Conservation (phyloP, 805 yeast genomes). For the Candida insectalens region DNA sequence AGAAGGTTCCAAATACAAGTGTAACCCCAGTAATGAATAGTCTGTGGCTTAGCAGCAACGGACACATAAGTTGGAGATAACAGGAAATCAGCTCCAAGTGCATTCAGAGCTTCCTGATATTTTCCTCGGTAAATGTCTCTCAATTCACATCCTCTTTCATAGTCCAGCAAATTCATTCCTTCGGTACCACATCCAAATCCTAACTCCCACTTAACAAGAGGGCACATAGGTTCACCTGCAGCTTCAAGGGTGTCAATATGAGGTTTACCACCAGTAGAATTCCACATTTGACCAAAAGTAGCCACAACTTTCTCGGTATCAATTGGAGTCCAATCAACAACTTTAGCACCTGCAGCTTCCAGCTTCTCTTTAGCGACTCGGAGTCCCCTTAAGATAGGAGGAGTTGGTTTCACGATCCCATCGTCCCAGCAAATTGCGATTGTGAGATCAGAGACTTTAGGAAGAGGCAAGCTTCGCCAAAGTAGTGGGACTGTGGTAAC, state of each 20-base stretch:
- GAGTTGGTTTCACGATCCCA: slow-evolving; percentile 42
- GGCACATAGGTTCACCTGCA: slow-evolving; percentile 59
- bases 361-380: slow-evolving; percentile 41
- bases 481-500: slow-evolving; percentile 38
- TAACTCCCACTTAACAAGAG: slow-evolving; percentile 43
- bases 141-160: slow-evolving; percentile 33
- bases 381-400: slow-evolving; percentile 33
- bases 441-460: slow-evolving; percentile 26
- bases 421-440: slow-evolving; percentile 40
- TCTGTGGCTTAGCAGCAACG: slow-evolving; percentile 56
- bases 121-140: slow-evolving; percentile 46
- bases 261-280: slow-evolving; percentile 50
- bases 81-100: slow-evolving; percentile 47
- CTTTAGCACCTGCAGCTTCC: slow-evolving; percentile 42
- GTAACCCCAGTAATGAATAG: slow-evolving; percentile 61
- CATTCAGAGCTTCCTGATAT: slow-evolving; percentile 38
- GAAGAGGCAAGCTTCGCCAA: slow-evolving; percentile 33
- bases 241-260: slow-evolving; percentile 35
- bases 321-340: slow-evolving; percentile 41
- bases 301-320: slow-evolving; percentile 45
- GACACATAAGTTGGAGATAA: slow-evolving; percentile 54
- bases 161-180: slow-evolving; percentile 34
- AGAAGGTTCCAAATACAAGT: slow-evolving; percentile 57
- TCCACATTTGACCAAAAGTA: slow-evolving; percentile 42
- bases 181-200: slow-evolving; percentile 47